These are phyloP conservation scores for Termitomyces sp. DNA, from an alignment of 768 basidiomycete species.

Conservation along the genomic window DNA sequence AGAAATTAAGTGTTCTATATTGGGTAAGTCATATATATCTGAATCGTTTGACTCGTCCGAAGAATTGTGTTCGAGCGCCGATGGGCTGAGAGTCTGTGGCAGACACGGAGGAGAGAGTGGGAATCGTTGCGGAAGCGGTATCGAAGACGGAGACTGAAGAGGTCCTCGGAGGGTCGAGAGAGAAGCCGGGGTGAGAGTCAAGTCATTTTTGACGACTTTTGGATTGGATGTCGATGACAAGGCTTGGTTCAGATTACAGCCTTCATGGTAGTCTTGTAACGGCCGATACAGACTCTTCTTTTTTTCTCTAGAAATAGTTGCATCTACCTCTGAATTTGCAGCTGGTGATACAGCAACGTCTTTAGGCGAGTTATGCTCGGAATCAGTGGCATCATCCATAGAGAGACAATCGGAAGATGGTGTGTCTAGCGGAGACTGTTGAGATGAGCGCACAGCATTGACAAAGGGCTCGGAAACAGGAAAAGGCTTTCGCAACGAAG, in stretches of 20 bases:
- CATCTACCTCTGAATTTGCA: neutral
- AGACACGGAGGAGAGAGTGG: slow-evolving; percentile 9
- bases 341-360: neutral
- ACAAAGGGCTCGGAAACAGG: neutral
- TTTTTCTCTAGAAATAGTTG: neutral
- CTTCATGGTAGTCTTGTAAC: neutral
- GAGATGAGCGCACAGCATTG: neutral
- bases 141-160: neutral
- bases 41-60: neutral
- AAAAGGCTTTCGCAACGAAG: neutral
- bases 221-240: neutral
- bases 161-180: neutral
- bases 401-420: neutral
- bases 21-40: slow-evolving; percentile 3
- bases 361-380: neutral
- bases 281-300: neutral
- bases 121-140: slow-evolving; percentile 1
- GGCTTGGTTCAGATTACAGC: neutral
- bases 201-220: neutral
- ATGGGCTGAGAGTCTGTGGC: neutral
- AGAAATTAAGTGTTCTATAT: slow-evolving; percentile 2
- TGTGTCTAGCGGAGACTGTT: neutral
- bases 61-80: neutral
- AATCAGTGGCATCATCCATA: neutral
- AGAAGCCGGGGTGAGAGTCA: neutral